Evolutionary conservation across 1,284 basidiomycete species (phyloP).

Genomic region (Ganoderma lingzhi): DNA sequence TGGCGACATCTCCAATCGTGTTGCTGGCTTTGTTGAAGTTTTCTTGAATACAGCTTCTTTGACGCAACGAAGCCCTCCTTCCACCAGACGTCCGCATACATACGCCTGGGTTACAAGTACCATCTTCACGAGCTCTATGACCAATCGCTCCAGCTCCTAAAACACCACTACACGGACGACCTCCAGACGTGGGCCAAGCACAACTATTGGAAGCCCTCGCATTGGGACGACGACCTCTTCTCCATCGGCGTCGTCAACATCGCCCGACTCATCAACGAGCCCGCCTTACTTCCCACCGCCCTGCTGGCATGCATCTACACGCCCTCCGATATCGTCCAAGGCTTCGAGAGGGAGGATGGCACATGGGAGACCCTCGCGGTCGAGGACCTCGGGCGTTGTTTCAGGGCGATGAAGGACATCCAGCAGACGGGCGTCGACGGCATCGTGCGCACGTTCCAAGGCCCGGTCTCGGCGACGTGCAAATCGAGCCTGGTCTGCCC

Average conservation of each 20-base stretch:
- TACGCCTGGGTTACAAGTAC: slow-evolving; percentile 17
- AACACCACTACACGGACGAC: slow-evolving; percentile 9
- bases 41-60: neutral
- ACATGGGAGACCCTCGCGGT: slow-evolving; percentile 9
- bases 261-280: slow-evolving; percentile 16
- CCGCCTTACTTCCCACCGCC: slow-evolving; percentile 15
- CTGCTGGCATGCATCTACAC: slow-evolving; percentile 10
- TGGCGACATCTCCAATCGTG: neutral
- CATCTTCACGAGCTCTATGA: neutral
- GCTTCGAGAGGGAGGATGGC: slow-evolving; percentile 14
- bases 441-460: neutral
- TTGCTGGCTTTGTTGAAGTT: neutral
- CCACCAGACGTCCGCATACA: neutral
- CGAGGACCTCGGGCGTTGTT: slow-evolving; percentile 17
- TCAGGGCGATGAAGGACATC: neutral
- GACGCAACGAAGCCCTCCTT: neutral
- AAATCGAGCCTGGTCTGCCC: neutral
- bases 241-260: slow-evolving; percentile 23
- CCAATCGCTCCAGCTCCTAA: slow-evolving; percentile 3
- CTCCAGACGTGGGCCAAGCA: slow-evolving; percentile 4
- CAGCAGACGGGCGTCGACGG: too few species aligned
- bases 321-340: slow-evolving; percentile 3
- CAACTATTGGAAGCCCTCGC: neutral
- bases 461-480: neutral
- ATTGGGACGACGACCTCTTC: neutral